Base-by-base conservation (phyloP, 768 basidiomycete species). In the Tylopilus rubrobrunneus region DNA sequence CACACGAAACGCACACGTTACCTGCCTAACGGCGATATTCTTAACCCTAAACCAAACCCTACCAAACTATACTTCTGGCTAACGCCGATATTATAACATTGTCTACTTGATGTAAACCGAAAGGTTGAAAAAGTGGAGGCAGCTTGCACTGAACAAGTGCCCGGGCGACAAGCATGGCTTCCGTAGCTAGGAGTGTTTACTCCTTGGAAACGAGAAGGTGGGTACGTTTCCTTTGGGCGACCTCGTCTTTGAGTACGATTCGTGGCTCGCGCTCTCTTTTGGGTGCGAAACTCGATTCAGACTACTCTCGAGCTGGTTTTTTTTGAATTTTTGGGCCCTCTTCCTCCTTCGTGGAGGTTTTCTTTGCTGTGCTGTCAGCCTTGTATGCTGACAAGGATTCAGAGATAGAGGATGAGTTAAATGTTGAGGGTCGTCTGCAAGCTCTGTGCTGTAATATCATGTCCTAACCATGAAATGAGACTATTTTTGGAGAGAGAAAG, bases 221-320 rank as follows among this genome's bases (percentile, higher is more conserved):
- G 36, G 6, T 1, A 4, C 4, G 3, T 34, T 41, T 50, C 12
- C 15, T 7, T 37, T 15, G 15, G 39, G 45, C n/a, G 4, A 7
- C 6, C 45, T 61, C 56, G 65, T 54, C 49, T 62, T 67, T 67
- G 41, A 69, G 67, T 69, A 51, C 63, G 52, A 53, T 67, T 69
- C 56, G 67, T 56, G 46, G 66, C 60, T 47, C 65, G 29, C 40
- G 60, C 45, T 52, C 46, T 28, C 1, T 5, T 1, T 17, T 12
- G 52, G 23, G 56, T 27, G 68, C 59, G 64, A 48, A 68, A 68
- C 68, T 61, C 66, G 64, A 64, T 66, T 68, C 67, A 68, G 67
- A 68, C 64, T 68, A 58, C 48, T 68, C 63, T 67, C 23, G 61
- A 56, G 15, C 64, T 67, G 66, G 66, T 63, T 55, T 23, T 48